Conservation (phyloP, 495 filamentous ascomycete genomes). For the Lepidopterella palustris region DNA sequence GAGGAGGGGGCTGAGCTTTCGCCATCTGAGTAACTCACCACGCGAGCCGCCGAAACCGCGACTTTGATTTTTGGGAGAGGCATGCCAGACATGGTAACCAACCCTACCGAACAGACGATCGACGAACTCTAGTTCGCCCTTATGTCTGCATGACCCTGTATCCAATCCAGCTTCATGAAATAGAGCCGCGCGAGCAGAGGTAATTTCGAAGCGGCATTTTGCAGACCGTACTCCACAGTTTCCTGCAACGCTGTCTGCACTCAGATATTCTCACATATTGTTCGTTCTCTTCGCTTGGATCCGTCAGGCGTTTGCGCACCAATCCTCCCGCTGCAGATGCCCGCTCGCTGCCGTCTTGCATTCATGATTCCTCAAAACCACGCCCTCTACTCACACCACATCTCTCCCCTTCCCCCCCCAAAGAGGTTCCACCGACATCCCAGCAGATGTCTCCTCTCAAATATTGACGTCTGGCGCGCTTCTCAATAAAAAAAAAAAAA, state of each 20-base stretch:
- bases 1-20: too few relatives aligned
- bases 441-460: too few relatives aligned
- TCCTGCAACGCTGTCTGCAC: not conserved
- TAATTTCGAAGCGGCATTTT: not conserved
- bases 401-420: too few relatives aligned
- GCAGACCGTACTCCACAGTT: not conserved
- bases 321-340: not conserved
- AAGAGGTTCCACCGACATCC: too few relatives aligned
- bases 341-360: not conserved
- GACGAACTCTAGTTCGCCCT: slow-evolving; percentile 1
- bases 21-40: too few relatives aligned
- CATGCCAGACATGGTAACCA: not conserved
- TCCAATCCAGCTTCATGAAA: not conserved
- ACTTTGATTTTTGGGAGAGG: not conserved
- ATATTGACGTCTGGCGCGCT: not conserved
- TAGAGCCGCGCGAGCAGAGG: not conserved
- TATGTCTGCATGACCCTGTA: not conserved
- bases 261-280: too few relatives aligned
- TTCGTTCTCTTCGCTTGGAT: too few relatives aligned
- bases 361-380: too few relatives aligned
- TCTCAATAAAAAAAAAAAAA: too few relatives aligned
- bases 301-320: too few relatives aligned
- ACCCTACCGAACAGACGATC: not conserved
- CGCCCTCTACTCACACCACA: too few relatives aligned
- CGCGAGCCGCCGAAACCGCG: slow-evolving; percentile 2